Base-by-base conservation (phyloP, 768 basidiomycete genomes). In the Mycena metata region DNA sequence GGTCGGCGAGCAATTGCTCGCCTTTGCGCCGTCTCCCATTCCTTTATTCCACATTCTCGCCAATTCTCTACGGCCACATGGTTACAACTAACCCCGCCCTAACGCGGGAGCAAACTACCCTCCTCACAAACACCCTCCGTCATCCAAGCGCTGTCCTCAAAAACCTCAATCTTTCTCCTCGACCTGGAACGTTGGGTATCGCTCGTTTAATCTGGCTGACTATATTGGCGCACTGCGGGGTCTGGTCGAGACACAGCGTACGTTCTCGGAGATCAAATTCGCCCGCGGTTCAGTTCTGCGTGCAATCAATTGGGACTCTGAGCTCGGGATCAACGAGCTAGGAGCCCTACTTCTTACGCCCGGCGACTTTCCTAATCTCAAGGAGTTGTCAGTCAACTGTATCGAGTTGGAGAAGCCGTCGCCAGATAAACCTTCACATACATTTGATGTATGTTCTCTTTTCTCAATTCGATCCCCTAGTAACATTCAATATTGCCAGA, bases 291-390 rank as follows among this genome's bases (percentile, higher is more conserved):
- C 60, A 26, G 41, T 24, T 2, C 41, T 62, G 26, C 60, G 50
- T 23, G 49, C 15, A 17, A 36, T 62, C 10, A 24, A 43, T 11
- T 43, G 60, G 60, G 17, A 42, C 35, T 3, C 24, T 6, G 7
- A 7, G 3, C 1, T 3, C 1, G n/a, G 49, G 0, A 24, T 36
- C n/a, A 36, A 54, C 52, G 35, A 36, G 52, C 39, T 62, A 42
- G 26, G 13, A 8, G 8, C 8, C 1, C 3, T 43, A 3, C 50
- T 62, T 16, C 35, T 23, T 17, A 45, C 19, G 12, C 60, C 42
- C 9, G 50, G 26, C 3, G 21, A 52, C 23, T 62, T 62, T 39
- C 60, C 60, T 2, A 42, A 62, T 45, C 60, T 62, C 21, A 52
- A 45, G 50, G 60, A 62, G 39, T 15, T 62, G 35, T 62, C 50